Conservation (phyloP, 495 filamentous ascomycete genomes). For the Lophiotrema nucula region DNA sequence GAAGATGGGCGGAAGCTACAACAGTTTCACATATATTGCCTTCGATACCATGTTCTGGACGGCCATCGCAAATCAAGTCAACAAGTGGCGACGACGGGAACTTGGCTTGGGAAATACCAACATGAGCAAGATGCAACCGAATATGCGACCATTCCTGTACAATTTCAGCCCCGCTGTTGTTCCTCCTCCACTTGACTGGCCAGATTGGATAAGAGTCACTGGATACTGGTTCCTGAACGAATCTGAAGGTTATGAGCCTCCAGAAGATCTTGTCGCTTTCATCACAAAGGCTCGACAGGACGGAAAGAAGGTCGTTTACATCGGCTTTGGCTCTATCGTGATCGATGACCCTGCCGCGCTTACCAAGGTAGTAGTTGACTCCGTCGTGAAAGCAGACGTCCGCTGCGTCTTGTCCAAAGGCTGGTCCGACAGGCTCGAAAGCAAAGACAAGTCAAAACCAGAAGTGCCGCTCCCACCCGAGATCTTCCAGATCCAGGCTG, state of each 20-base stretch:
- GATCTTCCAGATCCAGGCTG: slow-evolving; percentile 83
- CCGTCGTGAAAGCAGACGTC: slow-evolving; percentile 87
- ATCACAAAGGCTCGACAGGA: slow-evolving; percentile 76
- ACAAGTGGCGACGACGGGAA: slow-evolving; percentile 82
- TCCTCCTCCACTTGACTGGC: slow-evolving; percentile 88
- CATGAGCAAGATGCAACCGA: slow-evolving; percentile 87
- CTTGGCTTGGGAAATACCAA: slow-evolving; percentile 76
- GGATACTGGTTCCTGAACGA: slow-evolving; percentile 98
- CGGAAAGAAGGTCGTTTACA: slow-evolving; percentile 89
- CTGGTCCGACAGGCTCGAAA: slow-evolving; percentile 90
- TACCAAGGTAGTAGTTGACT: slow-evolving; percentile 85
- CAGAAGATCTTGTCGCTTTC: slow-evolving; percentile 71
- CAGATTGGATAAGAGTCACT: slow-evolving; percentile 95
- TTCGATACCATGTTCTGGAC: slow-evolving; percentile 98
- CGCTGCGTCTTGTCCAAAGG: slow-evolving; percentile 95
- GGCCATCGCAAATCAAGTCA: slow-evolving; percentile 85
- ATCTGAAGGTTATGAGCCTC: slow-evolving; percentile 69
- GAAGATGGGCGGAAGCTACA: slow-evolving; percentile 93
- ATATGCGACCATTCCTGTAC: slow-evolving; percentile 96
- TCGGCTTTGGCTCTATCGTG: slow-evolving; percentile 94
- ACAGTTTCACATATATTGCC: slow-evolving; percentile 93
- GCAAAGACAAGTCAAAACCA: slow-evolving; percentile 54
- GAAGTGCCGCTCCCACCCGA: slow-evolving; percentile 76
- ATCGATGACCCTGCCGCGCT: slow-evolving; percentile 87
- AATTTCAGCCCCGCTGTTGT: slow-evolving; percentile 95